Evolutionary conservation across 148 eudicot genomes (phyloP), one percentile per base, ranked within the genome.

Genomic region (Spergularia bocconei): DNA sequence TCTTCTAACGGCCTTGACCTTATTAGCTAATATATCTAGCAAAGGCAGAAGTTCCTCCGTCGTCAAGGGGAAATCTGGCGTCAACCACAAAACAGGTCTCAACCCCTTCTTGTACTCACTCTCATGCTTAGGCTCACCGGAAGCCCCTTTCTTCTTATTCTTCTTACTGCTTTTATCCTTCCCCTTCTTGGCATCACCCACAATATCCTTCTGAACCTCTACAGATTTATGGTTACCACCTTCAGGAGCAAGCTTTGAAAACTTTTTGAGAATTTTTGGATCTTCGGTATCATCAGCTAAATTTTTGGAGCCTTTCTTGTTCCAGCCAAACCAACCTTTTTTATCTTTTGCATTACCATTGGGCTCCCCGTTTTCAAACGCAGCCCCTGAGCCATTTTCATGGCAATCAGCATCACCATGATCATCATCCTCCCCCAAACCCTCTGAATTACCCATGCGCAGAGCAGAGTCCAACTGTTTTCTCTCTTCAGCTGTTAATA

Each of bases 41-140:
- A 93, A 87, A 48, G 98, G 98, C 87, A 93, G 78, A 70, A 93
- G 88, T 82, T 93, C 98, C 70, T 93, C 98, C 11, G 91, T 91
- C 79, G 84, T 87, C 85, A 93, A 79, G 2, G 97, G 97, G 63
- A 93, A 93, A 84, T 91, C 97, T 14, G 92, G 91, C 39, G 98
- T 91, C 79, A 93, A 77, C 95, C 97, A 93, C 58, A 93, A 79
- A 77, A 91, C 94, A 60, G 98, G 98, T 78, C 95, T 81, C 78
- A 93, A 75, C 69, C 97, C 96, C 82, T 90, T 93, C 79, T 88
- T 93, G 74, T 87, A 91, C 82, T 93, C 97, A 62, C 93, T 91
- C 78, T 91, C 98, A 77, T 66, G 85, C 80, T 90, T 93, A 48
- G 88, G 39, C 71, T 91, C 96, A 38, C 71, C 63, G 11, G 82